These are phyloP conservation scores for Umbilicus rupestris DNA, from an alignment of 164 flowering plant genomes.

Conservation along the genomic window DNA sequence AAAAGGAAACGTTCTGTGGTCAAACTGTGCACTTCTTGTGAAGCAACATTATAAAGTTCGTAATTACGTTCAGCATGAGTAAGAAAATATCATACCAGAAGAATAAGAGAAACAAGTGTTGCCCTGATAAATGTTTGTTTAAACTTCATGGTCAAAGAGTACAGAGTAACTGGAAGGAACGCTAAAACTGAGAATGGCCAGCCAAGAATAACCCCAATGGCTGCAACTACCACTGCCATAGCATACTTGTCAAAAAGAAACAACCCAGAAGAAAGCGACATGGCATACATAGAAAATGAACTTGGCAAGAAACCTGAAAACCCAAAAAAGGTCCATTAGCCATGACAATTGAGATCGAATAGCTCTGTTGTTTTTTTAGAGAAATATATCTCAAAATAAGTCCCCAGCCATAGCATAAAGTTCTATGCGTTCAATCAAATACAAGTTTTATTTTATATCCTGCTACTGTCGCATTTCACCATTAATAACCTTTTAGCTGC, in stretches of 20 bases:
- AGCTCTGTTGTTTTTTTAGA: not conserved
- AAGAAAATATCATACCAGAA: conserved; percentile 50
- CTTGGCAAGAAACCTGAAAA: conserved; percentile 89
- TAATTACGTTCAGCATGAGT: not conserved
- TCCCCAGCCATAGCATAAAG: not conserved
- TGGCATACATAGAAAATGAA: conserved; percentile 96
- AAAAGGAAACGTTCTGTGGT: conserved; percentile 5
- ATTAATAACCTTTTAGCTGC: not conserved
- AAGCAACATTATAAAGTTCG: not conserved
- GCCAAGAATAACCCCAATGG: conserved; percentile 78
- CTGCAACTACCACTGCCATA: conserved; percentile 71
- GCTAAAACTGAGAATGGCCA: conserved; percentile 97
- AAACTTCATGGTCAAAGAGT: conserved; percentile 51
- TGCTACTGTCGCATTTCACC: not conserved
- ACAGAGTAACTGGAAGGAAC: conserved; percentile 66
- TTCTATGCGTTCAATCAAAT: not conserved
- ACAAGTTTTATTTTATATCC: not conserved
- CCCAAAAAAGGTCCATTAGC: conserved; percentile 10
- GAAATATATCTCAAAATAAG: not conserved
- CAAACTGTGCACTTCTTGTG: not conserved
- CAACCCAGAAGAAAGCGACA: conserved; percentile 77
- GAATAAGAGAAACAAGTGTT: conserved; percentile 39
- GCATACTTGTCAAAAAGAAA: conserved; percentile 71
- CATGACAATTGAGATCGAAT: not conserved
- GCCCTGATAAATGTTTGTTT: conserved; percentile 66